Evolutionary conservation across 1,139 yeast species (phyloP), one percentile per base, ranked within the genome.

Genomic region (Meyerozyma smithsonii): DNA sequence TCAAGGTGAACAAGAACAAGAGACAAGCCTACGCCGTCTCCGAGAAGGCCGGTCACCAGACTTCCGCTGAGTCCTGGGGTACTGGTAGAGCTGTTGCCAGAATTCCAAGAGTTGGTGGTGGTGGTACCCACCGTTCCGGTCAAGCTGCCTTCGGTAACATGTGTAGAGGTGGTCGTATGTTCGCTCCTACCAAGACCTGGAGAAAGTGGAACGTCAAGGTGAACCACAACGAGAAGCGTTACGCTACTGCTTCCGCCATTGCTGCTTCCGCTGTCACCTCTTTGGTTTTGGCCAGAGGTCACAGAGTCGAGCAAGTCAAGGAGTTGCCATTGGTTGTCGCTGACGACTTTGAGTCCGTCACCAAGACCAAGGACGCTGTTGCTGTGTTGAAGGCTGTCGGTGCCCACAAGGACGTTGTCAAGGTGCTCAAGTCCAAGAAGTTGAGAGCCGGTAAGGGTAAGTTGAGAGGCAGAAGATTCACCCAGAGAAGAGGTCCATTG

Each of bases 141-240:
- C 98, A 92, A 79, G 98, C 90, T 74, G 98, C 98, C 71, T 92
- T 92, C 82, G 98, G 98, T 84, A 92, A 92, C 94, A 92, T 92
- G 98, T 92, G 98, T 84, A 92, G 98, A 80, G 97, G 97, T 75
- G 98, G 98, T 81, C 96, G 98, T 80, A 92, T 92, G 97, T 92
- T 92, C 69, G 97, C 98, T 74, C 98, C 98, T 74, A 92, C 98
- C 77, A 92, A 94, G 84, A 89, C 96, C 75, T 92, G 98, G 98
- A 89, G 98, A 86, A 89, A 84, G 79, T 92, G 98, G 98, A 95
- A 94, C 89, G 95, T 92, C 71, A 92, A 89, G 85, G 96, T 92
- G 64, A 92, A 92, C 96, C 97, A 89, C 77, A 92, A 90, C 88
- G 96, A 92, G 81, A 92, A 90, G 85, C 92, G 97, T 79, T 92